These are phyloP conservation scores for Diaporthe australafricana DNA, from an alignment of 2,329 filamentous ascomycete species.

Conservation along the genomic window DNA sequence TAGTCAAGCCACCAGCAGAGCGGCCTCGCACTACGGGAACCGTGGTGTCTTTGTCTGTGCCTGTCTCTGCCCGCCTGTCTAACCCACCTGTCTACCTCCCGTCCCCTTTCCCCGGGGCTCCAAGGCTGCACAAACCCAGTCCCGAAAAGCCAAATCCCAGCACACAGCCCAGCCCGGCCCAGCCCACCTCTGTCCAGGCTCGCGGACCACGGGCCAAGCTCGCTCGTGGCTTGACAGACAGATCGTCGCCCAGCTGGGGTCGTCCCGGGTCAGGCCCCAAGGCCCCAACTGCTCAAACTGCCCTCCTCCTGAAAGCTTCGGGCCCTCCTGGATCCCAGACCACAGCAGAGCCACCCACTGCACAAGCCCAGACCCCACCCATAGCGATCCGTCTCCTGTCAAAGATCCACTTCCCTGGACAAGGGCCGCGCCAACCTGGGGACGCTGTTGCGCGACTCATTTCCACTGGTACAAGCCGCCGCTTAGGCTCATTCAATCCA, in stretches of 20 bases:
- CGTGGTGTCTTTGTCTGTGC: slow-evolving; percentile 1
- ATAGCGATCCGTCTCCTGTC: slow-evolving; percentile 33
- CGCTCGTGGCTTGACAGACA: slow-evolving; percentile 28
- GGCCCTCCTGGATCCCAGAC: slow-evolving; percentile 30
- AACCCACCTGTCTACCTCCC: slow-evolving; percentile 5
- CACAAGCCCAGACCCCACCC: slow-evolving; percentile 36
- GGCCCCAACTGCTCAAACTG: slow-evolving; percentile 24
- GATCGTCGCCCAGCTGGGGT: slow-evolving; percentile 22
- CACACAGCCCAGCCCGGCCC: background rate
- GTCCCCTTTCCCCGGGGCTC: background rate
- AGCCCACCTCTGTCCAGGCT: background rate
- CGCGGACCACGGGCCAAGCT: slow-evolving; percentile 23
- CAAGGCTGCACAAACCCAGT: background rate
- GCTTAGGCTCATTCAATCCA: slow-evolving; percentile 33
- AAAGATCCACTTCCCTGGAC: slow-evolving; percentile 32
- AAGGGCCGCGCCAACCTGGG: slow-evolving; percentile 34
- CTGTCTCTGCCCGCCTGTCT: slow-evolving; percentile 6
- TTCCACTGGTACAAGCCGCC: slow-evolving; percentile 34
- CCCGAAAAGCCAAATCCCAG: slow-evolving; percentile 12
- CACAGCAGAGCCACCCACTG: slow-evolving; percentile 12
- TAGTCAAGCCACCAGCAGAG: slow-evolving; percentile 12
- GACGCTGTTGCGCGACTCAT: slow-evolving; percentile 36
- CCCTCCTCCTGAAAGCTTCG: slow-evolving; percentile 31
- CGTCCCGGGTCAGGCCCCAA: slow-evolving; percentile 29
- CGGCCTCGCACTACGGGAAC: slow-evolving; percentile 1